Evolutionary conservation across 495 filamentous ascomycete species (phyloP).

Genomic region (Penicillium waksmanii): DNA sequence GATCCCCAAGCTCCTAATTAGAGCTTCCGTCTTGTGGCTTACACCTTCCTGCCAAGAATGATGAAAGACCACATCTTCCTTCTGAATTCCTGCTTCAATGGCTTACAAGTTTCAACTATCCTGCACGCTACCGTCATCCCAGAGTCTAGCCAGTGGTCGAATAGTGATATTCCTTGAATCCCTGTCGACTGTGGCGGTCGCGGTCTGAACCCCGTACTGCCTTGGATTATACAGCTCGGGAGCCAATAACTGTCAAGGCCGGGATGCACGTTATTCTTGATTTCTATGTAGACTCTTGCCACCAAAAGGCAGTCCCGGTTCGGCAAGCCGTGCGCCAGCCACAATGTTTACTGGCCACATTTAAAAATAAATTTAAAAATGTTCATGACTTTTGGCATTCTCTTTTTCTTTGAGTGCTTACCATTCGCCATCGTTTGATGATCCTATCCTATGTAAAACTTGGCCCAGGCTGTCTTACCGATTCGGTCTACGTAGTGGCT

Average conservation of each 20-base stretch:
- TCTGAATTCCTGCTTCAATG: neutral
- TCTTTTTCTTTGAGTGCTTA: no score
- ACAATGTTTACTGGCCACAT: no score
- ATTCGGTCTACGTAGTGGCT: no score
- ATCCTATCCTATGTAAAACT: no score
- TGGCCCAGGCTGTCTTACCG: no score
- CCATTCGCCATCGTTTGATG: no score
- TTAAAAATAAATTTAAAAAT: no score
- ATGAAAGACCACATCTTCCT: neutral
- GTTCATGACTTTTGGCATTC: no score
- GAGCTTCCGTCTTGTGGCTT: neutral
- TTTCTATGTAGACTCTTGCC: neutral
- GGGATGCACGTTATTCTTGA: neutral
- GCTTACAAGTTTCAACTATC: neutral
- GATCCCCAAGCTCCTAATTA: neutral
- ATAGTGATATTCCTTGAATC: neutral
- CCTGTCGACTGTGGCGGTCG: neutral
- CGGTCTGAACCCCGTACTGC: neutral
- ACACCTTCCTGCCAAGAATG: slow-evolving; percentile 2
- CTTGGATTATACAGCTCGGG: neutral
- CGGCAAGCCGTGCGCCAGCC: neutral
- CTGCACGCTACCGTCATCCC: neutral
- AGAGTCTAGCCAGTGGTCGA: neutral
- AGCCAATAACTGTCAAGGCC: neutral
- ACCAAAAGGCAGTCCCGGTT: neutral